Percentiles rank a stretch among this genome's conserved stretches.
Evolutionary conservation across 768 basidiomycete genomes (phyloP).

Genomic region (Xanthoconium stramineum): DNA sequence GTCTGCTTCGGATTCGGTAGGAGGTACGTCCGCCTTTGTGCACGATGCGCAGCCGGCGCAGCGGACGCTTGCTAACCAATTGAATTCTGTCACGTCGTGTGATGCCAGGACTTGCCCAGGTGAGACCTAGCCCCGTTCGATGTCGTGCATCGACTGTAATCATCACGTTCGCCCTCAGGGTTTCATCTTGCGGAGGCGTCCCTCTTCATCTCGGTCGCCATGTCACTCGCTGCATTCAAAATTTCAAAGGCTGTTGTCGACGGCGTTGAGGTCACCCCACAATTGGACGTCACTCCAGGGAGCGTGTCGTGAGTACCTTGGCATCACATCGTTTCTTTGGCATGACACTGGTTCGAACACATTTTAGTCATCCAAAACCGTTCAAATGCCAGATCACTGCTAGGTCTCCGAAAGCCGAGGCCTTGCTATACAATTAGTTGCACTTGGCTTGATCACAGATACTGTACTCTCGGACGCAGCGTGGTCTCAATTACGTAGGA

Average conservation of each 20-base stretch:
- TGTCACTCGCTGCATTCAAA: constrained; percentile 44
- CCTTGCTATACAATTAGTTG: constrained; percentile 1
- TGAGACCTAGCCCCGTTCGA: not conserved
- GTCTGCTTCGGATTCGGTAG: constrained; percentile 31
- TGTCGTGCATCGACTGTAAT: not conserved
- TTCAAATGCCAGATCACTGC: constrained; percentile 54
- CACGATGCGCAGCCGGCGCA: too few species aligned
- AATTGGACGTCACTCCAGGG: constrained; percentile 41
- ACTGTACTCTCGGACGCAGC: too few species aligned
- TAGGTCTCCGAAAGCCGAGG: constrained; percentile 42
- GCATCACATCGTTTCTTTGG: too few species aligned
- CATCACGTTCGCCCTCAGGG: constrained; percentile 12
- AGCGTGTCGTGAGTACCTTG: constrained; percentile 38
- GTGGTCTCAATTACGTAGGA: too few species aligned
- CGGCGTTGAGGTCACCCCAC: constrained; percentile 42
- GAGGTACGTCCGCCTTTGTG: constrained; percentile 12
- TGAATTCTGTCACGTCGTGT: not conserved
- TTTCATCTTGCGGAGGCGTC: constrained; percentile 26
- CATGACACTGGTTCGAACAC: not conserved
- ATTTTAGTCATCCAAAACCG: constrained; percentile 45
- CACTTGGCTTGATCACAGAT: not conserved
- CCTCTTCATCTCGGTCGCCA: constrained; percentile 28
- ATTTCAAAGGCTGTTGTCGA: constrained; percentile 41
- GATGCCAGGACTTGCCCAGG: constrained; percentile 21
- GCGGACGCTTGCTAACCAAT: too few species aligned